phyloP scores from a whole-genome alignment of 495 filamentous ascomycete species.

The Penicillium mononematosum region DNA sequence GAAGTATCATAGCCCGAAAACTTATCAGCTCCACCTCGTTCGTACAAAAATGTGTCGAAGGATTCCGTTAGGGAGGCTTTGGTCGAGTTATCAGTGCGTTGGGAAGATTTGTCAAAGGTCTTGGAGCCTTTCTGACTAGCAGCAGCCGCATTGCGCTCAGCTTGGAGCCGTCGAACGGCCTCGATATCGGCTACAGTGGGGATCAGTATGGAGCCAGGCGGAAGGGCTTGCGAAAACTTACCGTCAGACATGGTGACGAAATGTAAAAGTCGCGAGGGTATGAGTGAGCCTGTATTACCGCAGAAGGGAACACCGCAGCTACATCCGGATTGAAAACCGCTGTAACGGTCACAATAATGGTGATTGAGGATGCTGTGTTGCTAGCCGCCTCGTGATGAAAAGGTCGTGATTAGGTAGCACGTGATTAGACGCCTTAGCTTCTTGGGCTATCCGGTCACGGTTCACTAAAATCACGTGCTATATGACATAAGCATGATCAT shows the following conservation, averaged over 20 bases:
- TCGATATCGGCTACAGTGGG: conserved; percentile 69
- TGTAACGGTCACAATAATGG: conserved; percentile 32
- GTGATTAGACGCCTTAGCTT: background rate
- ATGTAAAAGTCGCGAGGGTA: conserved; percentile 24
- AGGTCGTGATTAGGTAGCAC: conserved; percentile 22
- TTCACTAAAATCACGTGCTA: background rate
- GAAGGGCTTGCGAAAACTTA: conserved; percentile 34
- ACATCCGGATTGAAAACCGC: conserved; percentile 43
- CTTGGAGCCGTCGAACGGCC: conserved; percentile 75
- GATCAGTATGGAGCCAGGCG: conserved; percentile 28
- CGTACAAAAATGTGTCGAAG: conserved; percentile 93
- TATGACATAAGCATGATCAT: background rate
- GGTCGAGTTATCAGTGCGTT: conserved; percentile 85
- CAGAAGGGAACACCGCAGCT: conserved; percentile 34
- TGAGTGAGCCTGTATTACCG: conserved; percentile 33
- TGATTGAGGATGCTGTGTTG: conserved; percentile 21
- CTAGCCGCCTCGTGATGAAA: conserved; percentile 25
- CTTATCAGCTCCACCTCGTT: conserved; percentile 73
- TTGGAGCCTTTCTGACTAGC: conserved; percentile 82
- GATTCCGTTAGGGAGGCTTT: conserved; percentile 94
- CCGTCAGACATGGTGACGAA: conserved; percentile 58
- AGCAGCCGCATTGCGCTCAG: conserved; percentile 86
- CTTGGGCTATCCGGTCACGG: background rate
- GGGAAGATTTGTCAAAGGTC: conserved; percentile 80
- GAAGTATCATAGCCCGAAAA: conserved; percentile 89